Base-by-base conservation (phyloP, 2,329 filamentous ascomycete genomes). In the Truncatella angustata region DNA sequence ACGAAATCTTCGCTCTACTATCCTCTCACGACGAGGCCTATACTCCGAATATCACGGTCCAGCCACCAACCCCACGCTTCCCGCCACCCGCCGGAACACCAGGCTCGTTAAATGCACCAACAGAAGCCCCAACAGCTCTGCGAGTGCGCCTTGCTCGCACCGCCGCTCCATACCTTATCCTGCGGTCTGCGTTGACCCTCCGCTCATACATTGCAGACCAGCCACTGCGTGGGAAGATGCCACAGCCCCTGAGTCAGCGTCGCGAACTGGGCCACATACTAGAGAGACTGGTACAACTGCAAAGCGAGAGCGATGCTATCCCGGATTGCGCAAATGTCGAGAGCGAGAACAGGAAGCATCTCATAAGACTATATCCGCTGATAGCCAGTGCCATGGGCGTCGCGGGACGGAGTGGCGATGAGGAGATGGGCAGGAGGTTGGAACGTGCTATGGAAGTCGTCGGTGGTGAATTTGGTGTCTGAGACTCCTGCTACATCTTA, bases 121-220 rank as follows among this genome's bases (percentile, higher is more conserved):
- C 57, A 6, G 68, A 68, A 51, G 53, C 56, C 9, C 64, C 58
- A 39, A 68, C 68, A 16, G 62, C 67, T 2, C 67, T 76, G 10
- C 74, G 77, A 53, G 69, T 81, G 36, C 77, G 83, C 11, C 82
- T 97, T 14, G 88, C 93, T 0, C 81, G 85, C 63, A 87, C 87
- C 3, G 83, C 87, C 0, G 87, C 90, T 0, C 91, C 91, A 0
- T 93, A 90, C 62, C 78, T 97, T 3, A 87, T 97, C 40, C 75
- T 96, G 2, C 85, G 94, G 3, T 85, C 88, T 11, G 91, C 89
- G 0, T 75, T 96, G 14, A 86, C 90, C 0, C 72, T 97, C n/a
- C 86, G 90, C 51, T 79, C 86, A 1, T 97, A 96, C 65, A 86
- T 95, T 42, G 89, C 91, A 4, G 94, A 99, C 67, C 93, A 97